Base-by-base conservation (phyloP, 2,329 filamentous ascomycete genomes). In the Colletotrichum sp. region DNA sequence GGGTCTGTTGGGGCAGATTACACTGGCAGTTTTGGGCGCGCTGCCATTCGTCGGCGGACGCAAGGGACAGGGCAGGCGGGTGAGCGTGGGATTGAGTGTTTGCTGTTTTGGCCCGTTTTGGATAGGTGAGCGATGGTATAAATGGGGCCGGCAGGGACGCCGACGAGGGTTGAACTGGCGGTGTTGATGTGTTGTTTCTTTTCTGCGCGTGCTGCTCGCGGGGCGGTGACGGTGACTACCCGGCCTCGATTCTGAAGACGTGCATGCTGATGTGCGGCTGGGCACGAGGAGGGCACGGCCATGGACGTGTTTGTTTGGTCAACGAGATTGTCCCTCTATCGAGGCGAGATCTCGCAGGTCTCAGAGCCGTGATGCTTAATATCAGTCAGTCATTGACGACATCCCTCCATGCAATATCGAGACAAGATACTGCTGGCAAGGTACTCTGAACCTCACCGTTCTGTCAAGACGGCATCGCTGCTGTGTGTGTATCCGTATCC, bases 1-100 rank as follows among this genome's bases (percentile, higher is more conserved):
- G 65, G 74, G 65, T 32, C 70, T 44, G n/a, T 60, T 69, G 71
- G 70, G 74, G 70, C 74, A 76, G 70, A 76, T 76, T 74, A 74
- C 74, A 64, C 49, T 60, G 71, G 34, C 34, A 16, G 32, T 60
- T 63, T 72, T 76, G 74, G 59, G 71, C 44, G 49, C 12, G 71
- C 59, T 59, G 71, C 74, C 64, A 76, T 76, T 76, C 74, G 71
- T 52, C 71, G 64, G 59, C 64, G 65, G 64, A 69, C 32, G 70
- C 71, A 76, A 76, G 74, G 74, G 74, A 69, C 49, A 52, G 10
- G 66, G 68, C 64, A 60, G 71, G 62, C 74, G 36, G 59, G 64
- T n/a, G 57, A 49, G 64, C 64, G 72, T 65, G 68, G 39, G 57
- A 63, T 32, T 57, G 26, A 55, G 39, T 55, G 32, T 18, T 26